Evolutionary conservation across 257 asterid genomes (phyloP), one percentile per base, ranked within the genome.

Genomic region (Salvia miltiorrhiza): DNA sequence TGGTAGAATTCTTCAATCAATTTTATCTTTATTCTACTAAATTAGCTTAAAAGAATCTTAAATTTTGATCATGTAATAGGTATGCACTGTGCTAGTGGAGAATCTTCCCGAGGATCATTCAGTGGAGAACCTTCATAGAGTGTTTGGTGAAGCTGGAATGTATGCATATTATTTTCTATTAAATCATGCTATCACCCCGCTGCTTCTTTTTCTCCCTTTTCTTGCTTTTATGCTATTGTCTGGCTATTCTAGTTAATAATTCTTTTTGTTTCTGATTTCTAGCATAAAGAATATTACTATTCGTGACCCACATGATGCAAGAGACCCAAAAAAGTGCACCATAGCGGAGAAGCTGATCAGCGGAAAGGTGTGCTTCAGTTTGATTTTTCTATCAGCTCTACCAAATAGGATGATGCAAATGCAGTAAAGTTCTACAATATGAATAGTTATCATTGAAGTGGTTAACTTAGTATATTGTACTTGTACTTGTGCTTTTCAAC

Each of bases 41-140:
- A 10, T 69, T 59, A 26, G 17, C 41, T 45, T 33, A 0, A 28
- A 58, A 63, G n/a, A 49, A 20, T 40, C 53, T 71, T 37, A 39
- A 63, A 24, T 49, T 65, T 63, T 61, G 37, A 33, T 77, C 24
- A 23, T 71, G 10, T 64, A 71, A 59, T 85, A 94, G 99, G 73
- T 80, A 48, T 87, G 99, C 93, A 91, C 97, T 66, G 93, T 94
- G 58, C 76, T 91, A 81, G 97, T 89, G 79, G 99, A 91, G 84
- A 94, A 94, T 85, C 84, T 94, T 65, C 99, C 99, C 1, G 92
- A 85, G 58, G 95, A 94, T 80, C 97, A 89, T 82, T 94, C 99
- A n/a, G 77, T 81, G 69, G 92, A 89, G 80, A 89, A 87, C 85
- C 95, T 94, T 53, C 78, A 59, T 67, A 85, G 77, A 67, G 79